Conservation (phyloP, 345 rosid genomes). For the Hibiscus tridactylites region DNA sequence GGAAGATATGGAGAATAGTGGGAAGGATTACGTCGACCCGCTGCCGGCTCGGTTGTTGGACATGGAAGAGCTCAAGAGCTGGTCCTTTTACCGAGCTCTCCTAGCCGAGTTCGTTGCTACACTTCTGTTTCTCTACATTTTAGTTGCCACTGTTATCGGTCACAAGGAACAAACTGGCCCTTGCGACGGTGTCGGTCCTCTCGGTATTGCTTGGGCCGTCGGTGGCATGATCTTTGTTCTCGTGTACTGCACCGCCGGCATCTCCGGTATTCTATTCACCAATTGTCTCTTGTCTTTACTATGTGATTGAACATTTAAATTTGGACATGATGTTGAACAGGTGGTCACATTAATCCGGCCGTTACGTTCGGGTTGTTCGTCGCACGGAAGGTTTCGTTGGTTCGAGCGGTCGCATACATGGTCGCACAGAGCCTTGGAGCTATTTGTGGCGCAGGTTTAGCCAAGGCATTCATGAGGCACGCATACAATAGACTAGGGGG, state of each 20-base stretch:
- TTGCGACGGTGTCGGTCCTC: slow-evolving; percentile 71
- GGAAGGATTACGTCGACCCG: slow-evolving; percentile 10
- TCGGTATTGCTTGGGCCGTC: slow-evolving; percentile 88
- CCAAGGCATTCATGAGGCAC: slow-evolving; percentile 35
- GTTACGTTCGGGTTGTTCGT: slow-evolving; percentile 51
- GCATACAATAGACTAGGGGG: slow-evolving; percentile 26
- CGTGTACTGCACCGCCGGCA: slow-evolving; percentile 63
- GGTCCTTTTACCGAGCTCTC: slow-evolving; percentile 12
- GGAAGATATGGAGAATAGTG: neutral
- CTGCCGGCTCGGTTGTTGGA: slow-evolving; percentile 4
- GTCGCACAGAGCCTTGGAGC: slow-evolving; percentile 60
- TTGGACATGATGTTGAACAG: neutral
- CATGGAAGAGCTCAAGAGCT: neutral
- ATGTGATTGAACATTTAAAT: too few species aligned
- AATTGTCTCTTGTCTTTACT: neutral
- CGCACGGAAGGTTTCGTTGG: slow-evolving; percentile 44
- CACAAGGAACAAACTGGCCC: slow-evolving; percentile 47
- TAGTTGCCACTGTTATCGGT: slow-evolving; percentile 84
- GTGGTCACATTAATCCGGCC: slow-evolving; percentile 60
- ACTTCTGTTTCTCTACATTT: slow-evolving; percentile 32
- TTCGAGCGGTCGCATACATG: slow-evolving; percentile 45
- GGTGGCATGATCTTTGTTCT: slow-evolving; percentile 67
- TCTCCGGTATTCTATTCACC: slow-evolving; percentile 32
- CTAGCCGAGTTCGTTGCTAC: slow-evolving; percentile 9
- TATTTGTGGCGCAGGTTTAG: slow-evolving; percentile 51